Evolutionary conservation across 2,329 filamentous ascomycete genomes (phyloP).

Genomic region (Colletotrichum sp.): DNA sequence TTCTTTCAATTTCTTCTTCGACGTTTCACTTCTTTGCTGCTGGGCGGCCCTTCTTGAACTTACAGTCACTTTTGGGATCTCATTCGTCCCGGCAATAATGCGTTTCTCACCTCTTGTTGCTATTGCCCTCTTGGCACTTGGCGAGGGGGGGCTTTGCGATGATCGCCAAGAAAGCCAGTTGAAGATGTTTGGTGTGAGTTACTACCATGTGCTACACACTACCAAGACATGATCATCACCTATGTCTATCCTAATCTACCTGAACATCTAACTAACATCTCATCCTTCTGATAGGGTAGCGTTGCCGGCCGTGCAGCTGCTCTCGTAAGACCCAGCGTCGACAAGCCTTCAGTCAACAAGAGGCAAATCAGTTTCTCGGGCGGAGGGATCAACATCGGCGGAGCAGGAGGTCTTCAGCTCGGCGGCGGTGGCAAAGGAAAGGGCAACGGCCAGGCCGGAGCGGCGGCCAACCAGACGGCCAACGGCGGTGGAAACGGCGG

Average conservation of each 20-base stretch:
- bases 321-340: not conserved
- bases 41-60: not conserved
- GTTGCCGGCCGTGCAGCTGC: constrained; percentile 5
- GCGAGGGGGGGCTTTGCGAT: constrained; percentile 4
- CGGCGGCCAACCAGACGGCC: not conserved
- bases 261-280: not conserved
- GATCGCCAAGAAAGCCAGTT: constrained; percentile 15
- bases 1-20: not conserved
- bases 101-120: not conserved
- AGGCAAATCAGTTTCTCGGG: constrained; percentile 9
- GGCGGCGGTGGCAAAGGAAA: not conserved
- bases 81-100: not conserved
- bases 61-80: not conserved
- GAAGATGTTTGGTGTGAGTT: not conserved
- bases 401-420: not conserved
- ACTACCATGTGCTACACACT: not conserved
- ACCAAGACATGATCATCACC: not conserved
- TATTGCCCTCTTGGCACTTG: constrained; percentile 7
- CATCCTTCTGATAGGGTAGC: not conserved
- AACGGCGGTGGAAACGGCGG: constrained; percentile 1
- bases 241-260: not conserved
- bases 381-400: constrained; percentile 5
- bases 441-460: not conserved
- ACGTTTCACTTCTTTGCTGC: not conserved
- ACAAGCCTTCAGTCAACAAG: not conserved